Evolutionary conservation across 2,329 filamentous ascomycete species (phyloP), one percentile per base, ranked within the genome.

Genomic region (Trichophyton simii): DNA sequence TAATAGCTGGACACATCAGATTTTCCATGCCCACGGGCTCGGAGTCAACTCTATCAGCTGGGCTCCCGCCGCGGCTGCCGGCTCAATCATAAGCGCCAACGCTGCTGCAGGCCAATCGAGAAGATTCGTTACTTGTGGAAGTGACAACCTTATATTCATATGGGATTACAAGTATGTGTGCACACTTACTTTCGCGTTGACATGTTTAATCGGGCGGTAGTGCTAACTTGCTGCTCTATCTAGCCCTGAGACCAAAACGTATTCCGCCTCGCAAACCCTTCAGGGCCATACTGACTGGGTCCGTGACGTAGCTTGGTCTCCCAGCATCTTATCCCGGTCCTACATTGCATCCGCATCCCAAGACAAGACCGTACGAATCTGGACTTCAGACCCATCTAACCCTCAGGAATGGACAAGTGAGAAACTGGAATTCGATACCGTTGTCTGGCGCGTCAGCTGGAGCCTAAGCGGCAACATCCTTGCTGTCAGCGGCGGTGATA

Each of bases 391-490:
- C 68, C 77, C 82, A 28, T 79, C 82, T 63, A 83, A 80, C 71
- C 78, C 83, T 15, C 83, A 82, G 25, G 84, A 89, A 69, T 99
- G 94, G 94, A 84, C 86, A 62, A 86, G 84, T 75, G 94, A 95
- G 75, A 84, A 88, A 46, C 81, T 99, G 66, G 84, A 87, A 69
- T 95, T 99, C 68, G 92, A 96, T 64, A 85, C 87, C 3, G 87
- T 91, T 55, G 83, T 96, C 63, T 99, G 94, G 94, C 86, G 94
- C 61, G 94, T 96, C 54, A 96, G 90, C 80, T 99, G 94, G 94
- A 96, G 91, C 69, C 80, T 97, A 72, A 96, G 90, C 74, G 94
- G 94, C 59, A 99, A 99, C 73, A 91, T 97, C 20, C 80, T 99
- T 68, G 94, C 94, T 8, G 90, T 96, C 65, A 94, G 88, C 72